phyloP scores from a whole-genome alignment of 2,329 filamentous ascomycete genomes.

The Phaeophleospora eucalypticola region DNA sequence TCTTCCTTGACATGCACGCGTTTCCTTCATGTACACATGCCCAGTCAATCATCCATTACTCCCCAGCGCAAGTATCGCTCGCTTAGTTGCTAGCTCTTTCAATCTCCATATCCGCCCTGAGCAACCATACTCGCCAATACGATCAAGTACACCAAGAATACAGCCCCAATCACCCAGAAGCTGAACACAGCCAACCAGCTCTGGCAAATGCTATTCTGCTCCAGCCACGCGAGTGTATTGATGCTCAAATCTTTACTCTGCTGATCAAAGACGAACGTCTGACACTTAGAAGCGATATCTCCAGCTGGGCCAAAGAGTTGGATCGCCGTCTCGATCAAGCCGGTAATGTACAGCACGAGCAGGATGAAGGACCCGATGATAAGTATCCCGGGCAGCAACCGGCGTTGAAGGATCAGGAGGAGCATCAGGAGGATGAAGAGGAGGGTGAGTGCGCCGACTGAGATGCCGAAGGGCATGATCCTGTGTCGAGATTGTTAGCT shows the following conservation, averaged over 20 bases:
- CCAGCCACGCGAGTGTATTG: slow-evolving; percentile 58
- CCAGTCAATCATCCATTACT: neutral
- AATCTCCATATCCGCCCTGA: slow-evolving; percentile 27
- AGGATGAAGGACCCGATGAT: slow-evolving; percentile 59
- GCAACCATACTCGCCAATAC: slow-evolving; percentile 47
- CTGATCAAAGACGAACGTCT: slow-evolving; percentile 53
- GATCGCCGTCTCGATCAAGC: slow-evolving; percentile 59
- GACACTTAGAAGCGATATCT: slow-evolving; percentile 57
- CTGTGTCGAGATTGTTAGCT: too few relatives aligned
- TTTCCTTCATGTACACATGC: neutral
- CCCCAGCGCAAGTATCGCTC: neutral
- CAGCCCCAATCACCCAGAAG: slow-evolving; percentile 59
- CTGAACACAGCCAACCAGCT: slow-evolving; percentile 62
- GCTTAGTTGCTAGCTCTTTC: neutral
- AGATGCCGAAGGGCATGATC: slow-evolving; percentile 62
- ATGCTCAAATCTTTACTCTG: slow-evolving; percentile 46
- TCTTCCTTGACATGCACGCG: neutral
- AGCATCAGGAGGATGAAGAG: slow-evolving; percentile 58
- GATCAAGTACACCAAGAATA: slow-evolving; percentile 66
- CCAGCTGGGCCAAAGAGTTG: slow-evolving; percentile 56
- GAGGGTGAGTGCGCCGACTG: slow-evolving; percentile 53
- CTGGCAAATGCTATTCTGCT: slow-evolving; percentile 60
- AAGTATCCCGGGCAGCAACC: slow-evolving; percentile 56
- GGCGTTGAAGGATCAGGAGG: slow-evolving; percentile 52
- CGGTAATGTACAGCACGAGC: slow-evolving; percentile 58